These are phyloP conservation scores for Beauveria sp. DNA, from an alignment of 2,329 filamentous ascomycete species.

Conservation along the genomic window DNA sequence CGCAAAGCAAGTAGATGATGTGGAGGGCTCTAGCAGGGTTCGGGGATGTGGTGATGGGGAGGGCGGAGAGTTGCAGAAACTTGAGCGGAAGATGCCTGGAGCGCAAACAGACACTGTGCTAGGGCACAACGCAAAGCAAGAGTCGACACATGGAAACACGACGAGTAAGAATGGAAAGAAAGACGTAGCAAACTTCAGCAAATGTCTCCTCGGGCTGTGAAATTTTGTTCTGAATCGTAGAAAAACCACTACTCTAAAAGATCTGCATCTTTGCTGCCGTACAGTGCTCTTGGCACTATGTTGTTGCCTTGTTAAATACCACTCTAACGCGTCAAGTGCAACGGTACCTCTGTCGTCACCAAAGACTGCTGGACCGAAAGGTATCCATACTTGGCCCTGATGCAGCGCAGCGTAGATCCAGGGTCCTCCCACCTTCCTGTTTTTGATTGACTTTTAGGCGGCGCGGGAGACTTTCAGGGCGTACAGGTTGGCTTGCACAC, in stretches of 20 bases:
- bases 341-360: background rate
- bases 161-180: too few relatives aligned
- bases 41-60: conserved; percentile 1
- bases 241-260: too few relatives aligned
- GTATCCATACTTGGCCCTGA: background rate
- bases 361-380: background rate
- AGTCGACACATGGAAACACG: too few relatives aligned
- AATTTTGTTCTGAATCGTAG: too few relatives aligned
- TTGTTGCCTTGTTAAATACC: background rate
- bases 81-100: too few relatives aligned
- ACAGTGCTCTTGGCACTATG: background rate
- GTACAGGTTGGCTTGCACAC: too few relatives aligned
- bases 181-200: too few relatives aligned
- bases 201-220: background rate
- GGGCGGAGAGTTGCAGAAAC: background rate
- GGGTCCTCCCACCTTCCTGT: background rate
- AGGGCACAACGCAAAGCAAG: too few relatives aligned
- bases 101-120: too few relatives aligned
- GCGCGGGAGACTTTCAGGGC: background rate
- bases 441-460: background rate
- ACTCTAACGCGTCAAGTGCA: conserved; percentile 4
- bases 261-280: too few relatives aligned
- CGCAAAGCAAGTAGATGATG: conserved; percentile 1
- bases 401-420: background rate
- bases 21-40: conserved; percentile 8